Percentiles rank a stretch among this genome's conserved stretches.
These are phyloP conservation scores for Septoria petroselini DNA, from an alignment of 2,329 filamentous ascomycete genomes.

Conservation along the genomic window DNA sequence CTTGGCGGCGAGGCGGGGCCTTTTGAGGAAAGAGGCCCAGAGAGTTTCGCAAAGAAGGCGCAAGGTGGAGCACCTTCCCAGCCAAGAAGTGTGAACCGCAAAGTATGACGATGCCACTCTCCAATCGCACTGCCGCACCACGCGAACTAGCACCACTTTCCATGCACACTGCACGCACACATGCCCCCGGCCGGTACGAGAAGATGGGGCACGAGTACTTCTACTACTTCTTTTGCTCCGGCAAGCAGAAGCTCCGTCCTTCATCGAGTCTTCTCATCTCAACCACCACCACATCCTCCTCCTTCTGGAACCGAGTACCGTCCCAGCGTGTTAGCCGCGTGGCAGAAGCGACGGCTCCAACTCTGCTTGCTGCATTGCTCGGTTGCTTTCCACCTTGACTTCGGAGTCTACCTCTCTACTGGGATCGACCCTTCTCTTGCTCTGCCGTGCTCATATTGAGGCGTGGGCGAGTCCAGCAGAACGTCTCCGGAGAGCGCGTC, in stretches of 20 bases:
- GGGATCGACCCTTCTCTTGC: neutral
- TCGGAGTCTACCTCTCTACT: neutral
- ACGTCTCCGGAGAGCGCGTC: neutral
- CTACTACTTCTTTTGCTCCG: neutral
- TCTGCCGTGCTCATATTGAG: neutral
- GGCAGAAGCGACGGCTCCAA: conserved; percentile 15
- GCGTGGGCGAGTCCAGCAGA: neutral
- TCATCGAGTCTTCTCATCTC: too few species aligned
- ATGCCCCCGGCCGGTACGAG: neutral
- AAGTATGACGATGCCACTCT: neutral
- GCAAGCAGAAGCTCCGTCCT: neutral
- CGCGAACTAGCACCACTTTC: neutral
- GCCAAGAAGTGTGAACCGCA: neutral
- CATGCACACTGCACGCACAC: neutral
- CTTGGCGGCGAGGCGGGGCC: neutral
- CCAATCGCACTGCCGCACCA: neutral
- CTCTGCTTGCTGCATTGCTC: conserved; percentile 5
- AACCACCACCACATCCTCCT: too few species aligned
- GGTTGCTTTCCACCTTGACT: neutral
- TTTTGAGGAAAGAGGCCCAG: neutral
- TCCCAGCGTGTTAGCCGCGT: conserved; percentile 7
- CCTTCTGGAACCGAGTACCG: neutral
- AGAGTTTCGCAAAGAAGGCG: neutral
- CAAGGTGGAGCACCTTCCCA: neutral
- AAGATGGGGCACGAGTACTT: neutral